A percentile compares a stretch with the other conserved stretches of the same genome.
These are phyloP conservation scores for Skeletonema costatum DNA, from an alignment of 108 stramenopile species.

Conservation along the genomic window DNA sequence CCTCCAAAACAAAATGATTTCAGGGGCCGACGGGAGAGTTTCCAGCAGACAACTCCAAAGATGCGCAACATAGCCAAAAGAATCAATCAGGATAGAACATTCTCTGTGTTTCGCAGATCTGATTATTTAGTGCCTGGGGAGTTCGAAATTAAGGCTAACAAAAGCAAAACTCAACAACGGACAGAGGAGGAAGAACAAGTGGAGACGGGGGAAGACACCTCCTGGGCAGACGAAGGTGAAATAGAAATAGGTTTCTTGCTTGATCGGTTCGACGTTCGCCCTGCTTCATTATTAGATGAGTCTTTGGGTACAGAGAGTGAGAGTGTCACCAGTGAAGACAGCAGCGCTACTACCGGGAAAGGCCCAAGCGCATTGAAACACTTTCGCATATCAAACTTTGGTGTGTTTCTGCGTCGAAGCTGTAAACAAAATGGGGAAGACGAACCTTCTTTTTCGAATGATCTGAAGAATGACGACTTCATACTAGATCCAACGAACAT, in stretches of 20 bases:
- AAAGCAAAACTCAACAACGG: background rate
- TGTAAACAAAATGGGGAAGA: background rate
- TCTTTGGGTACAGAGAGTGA: background rate
- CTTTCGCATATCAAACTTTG: constrained; percentile 5
- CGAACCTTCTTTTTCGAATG: constrained; percentile 6
- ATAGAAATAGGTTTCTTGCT: constrained; percentile 37
- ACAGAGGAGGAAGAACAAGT: background rate
- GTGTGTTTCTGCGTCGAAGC: constrained; percentile 40
- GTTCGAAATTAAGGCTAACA: background rate
- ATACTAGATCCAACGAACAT: constrained; percentile 28
- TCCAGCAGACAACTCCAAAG: background rate
- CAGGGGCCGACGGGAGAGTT: background rate
- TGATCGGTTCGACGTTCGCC: constrained; percentile 32
- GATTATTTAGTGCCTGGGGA: background rate
- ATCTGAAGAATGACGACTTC: constrained; percentile 28
- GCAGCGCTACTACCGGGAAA: background rate
- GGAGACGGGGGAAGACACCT: constrained; percentile 7
- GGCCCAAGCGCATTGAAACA: constrained; percentile 21
- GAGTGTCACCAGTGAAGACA: background rate
- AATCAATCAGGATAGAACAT: background rate
- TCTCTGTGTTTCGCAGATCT: background rate
- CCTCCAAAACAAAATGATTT: background rate
- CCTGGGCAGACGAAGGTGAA: constrained; percentile 28
- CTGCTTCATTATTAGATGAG: constrained; percentile 9
- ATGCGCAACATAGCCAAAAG: background rate